phyloP scores from a whole-genome alignment of 2,329 filamentous ascomycete species.

The Xylaria sp. region DNA sequence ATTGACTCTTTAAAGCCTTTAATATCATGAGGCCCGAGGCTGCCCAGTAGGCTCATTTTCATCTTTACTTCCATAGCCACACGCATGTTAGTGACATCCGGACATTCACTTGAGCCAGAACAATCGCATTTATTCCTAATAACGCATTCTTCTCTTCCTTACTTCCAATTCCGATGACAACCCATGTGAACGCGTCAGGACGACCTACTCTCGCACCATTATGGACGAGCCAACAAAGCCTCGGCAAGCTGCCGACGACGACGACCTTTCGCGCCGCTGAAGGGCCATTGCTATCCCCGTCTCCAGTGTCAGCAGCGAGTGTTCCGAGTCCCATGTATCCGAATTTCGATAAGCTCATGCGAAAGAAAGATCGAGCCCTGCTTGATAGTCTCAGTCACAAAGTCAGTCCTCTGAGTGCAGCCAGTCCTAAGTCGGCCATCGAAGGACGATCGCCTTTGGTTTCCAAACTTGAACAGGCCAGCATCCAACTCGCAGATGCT shows the following conservation, averaged over 20 bases:
- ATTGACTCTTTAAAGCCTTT: conserved; percentile 33
- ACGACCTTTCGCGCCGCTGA: conserved; percentile 43
- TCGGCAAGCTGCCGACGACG: conserved; percentile 42
- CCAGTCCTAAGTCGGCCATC: conserved; percentile 44
- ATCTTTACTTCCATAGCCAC: neutral
- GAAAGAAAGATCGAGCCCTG: conserved; percentile 52
- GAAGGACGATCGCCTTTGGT: conserved; percentile 48
- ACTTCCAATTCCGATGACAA: conserved; percentile 39
- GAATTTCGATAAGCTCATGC: conserved; percentile 51
- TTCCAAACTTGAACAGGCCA: conserved; percentile 45
- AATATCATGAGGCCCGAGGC: conserved; percentile 31
- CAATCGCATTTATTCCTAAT: neutral
- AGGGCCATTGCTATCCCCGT: conserved; percentile 47
- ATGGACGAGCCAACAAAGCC: conserved; percentile 50
- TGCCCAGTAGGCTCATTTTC: neutral
- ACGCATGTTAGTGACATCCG: conserved; percentile 5
- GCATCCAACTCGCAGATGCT: conserved; percentile 39
- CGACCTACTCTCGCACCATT: conserved; percentile 53
- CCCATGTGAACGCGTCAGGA: conserved; percentile 48
- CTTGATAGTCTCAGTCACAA: conserved; percentile 51
- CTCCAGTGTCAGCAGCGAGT: conserved; percentile 48
- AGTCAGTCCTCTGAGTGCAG: conserved; percentile 38
- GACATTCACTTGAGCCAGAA: neutral
- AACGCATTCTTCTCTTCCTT: neutral
- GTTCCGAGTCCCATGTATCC: conserved; percentile 53